Evolutionary conservation across 768 basidiomycete species (phyloP), one percentile per base, ranked within the genome.

Genomic region (Pleurotus tuoliensis): DNA sequence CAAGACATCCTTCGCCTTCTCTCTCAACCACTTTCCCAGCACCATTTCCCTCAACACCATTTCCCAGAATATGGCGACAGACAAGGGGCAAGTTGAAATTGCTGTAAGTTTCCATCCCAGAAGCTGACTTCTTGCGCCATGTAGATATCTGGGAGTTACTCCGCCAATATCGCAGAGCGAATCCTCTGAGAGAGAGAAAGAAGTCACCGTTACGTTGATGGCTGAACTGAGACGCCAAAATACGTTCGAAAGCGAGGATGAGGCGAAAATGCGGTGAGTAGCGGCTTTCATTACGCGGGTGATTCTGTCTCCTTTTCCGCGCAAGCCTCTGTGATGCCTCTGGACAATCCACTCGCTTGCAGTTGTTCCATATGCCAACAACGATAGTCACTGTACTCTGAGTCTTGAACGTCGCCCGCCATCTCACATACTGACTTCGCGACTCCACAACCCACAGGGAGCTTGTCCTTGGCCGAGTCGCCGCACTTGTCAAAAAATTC

Each of bases 401-500:
- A 44, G 41, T 16, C 20, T 7, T n/a, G 20, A 22, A 12, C 22
- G 39, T 39, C 43, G 46, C 47, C 25, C 47, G 24, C 22, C 44
- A 18, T 41, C 48, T 16, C 47, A 37, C 41, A 6, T 24, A 24
- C 5, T 58, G 49, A 39, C 56, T 51, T 11, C 38, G 9, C 60
- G 27, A 51, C 46, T 16, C 48, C 27, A 24, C 55, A 44, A 37
- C 25, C 47, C 9, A 64, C 71, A 98, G 97, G 77, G 96, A 98
- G 75, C 82, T 91, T 56, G 92, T 98, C 11, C 82, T 99, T 16
- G 95, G 92, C 15, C 87, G 91, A 46, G 84, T 99, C 46, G 86
- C 92, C 43, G 83, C 87, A 53, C 79, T 97, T 24, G 93, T 98
- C 62, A 94, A 93, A 75, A 85, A 91, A 67, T 99, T 98, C 68